Evolutionary conservation across 2,329 filamentous ascomycete species (phyloP), one percentile per base, ranked within the genome.

Genomic region (Penicillium brasilianum): DNA sequence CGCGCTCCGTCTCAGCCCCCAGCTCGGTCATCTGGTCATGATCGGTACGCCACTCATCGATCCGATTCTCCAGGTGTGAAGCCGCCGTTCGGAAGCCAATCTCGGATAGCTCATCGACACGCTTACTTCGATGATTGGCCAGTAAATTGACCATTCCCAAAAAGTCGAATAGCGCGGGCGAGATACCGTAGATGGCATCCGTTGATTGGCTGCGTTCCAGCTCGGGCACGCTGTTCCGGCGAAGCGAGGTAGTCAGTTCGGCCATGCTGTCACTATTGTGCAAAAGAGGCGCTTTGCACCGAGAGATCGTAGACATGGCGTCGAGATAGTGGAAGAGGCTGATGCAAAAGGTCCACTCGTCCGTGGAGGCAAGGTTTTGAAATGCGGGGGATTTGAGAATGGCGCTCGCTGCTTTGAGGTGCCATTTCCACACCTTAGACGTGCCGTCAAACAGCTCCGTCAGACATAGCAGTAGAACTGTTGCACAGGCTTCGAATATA

Each of bases 381-480:
- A 70, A 69, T 44, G 71, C 72, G 9, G 76, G 62, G 0, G 77
- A 73, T 3, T 73, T 68, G 8, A 80, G 64, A 4, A 80, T 70
- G 2, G 75, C 69, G 59, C 78, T 77, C n/a, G 78, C 79, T 4
- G 77, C 78, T 55, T 78, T 76, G 18, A 81, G 71, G 58, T 81
- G 78, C 56, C 78, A 73, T 66, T 79, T 77, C 78, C 78, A 81
- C 1, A 76, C 74, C 36, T 75, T 69, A 16, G 77, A 79, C 2
- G 77, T 75, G 41, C 78, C 77, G 57, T 81, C 78, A 22, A 80
- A 80, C 9, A 80, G 64, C 58, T 80, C 79, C 4, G 78, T 78
- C 70, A 81, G 76, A 58, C 77, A 80, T 0, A 81, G 72, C 10
- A 81, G 57, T 14, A 81, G 69, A n/a, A 78, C 76, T 16, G 76